Conservation (phyloP, 345 rosid genomes). For the Brassica nigra region DNA sequence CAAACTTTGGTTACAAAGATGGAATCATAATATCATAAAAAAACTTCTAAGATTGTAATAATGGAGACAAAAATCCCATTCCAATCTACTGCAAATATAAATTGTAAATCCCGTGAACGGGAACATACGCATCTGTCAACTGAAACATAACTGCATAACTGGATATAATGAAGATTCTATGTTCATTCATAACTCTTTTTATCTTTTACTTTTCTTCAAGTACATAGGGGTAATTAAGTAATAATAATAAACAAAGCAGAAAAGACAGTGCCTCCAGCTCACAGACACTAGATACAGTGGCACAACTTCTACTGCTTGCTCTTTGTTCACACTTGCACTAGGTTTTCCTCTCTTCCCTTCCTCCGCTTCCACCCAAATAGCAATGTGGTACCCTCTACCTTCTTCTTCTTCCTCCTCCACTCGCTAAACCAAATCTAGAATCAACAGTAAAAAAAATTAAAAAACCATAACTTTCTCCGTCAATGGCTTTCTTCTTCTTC, state of each 20-base stretch:
- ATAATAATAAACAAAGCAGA: constrained; percentile 2
- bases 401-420: constrained; percentile 29
- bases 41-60: not conserved
- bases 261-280: constrained; percentile 42
- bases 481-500: constrained; percentile 38
- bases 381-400: constrained; percentile 36
- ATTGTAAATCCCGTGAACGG: constrained; percentile 24
- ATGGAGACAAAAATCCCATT: constrained; percentile 9
- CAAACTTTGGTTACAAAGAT: not conserved
- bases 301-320: constrained; percentile 31
- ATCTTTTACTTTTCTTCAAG: not conserved
- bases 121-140: constrained; percentile 21
- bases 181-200: constrained; percentile 4
- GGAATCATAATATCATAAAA: constrained; percentile 5
- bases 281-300: constrained; percentile 22
- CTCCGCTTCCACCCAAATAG: constrained; percentile 26
- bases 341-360: constrained; percentile 10
- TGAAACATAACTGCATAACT: constrained; percentile 30
- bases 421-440: constrained; percentile 23
- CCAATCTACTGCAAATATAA: not conserved
- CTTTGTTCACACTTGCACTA: constrained; percentile 29
- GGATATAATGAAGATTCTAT: not conserved
- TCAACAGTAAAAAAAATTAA: not conserved
- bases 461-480: not conserved
- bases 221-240: not conserved